phyloP scores from a whole-genome alignment of 2,329 filamentous ascomycete genomes.

The Zarea fungicola region DNA sequence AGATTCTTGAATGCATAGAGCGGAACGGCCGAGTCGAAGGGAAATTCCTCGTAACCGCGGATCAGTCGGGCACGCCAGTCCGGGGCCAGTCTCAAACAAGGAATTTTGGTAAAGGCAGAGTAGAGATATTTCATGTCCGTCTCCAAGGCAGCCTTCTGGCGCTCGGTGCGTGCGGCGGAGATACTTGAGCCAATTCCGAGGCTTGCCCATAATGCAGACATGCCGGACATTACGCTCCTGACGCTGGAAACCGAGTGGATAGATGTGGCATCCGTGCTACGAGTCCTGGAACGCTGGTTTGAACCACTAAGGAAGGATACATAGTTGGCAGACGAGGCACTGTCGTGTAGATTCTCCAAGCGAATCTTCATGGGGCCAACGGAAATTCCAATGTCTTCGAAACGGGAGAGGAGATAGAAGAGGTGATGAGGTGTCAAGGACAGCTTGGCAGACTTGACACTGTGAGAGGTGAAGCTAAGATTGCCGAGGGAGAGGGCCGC shows the following conservation, averaged over 20 bases:
- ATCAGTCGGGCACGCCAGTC: slow-evolving; percentile 90
- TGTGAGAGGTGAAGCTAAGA: slow-evolving; percentile 78
- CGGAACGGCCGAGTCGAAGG: slow-evolving; percentile 94
- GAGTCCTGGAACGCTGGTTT: slow-evolving; percentile 72
- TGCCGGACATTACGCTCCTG: slow-evolving; percentile 93
- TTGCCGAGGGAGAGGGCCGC: slow-evolving; percentile 82
- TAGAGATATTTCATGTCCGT: slow-evolving; percentile 93
- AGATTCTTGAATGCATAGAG: slow-evolving; percentile 97
- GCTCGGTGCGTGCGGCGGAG: slow-evolving; percentile 76
- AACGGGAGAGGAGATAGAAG: slow-evolving; percentile 91
- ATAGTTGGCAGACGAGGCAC: slow-evolving; percentile 82
- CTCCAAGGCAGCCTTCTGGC: slow-evolving; percentile 79
- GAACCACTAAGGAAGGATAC: slow-evolving; percentile 84
- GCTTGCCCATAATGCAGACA: slow-evolving; percentile 88
- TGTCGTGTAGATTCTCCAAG: slow-evolving; percentile 88
- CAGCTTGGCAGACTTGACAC: slow-evolving; percentile 82
- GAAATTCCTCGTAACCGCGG: slow-evolving; percentile 92
- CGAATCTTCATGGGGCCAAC: slow-evolving; percentile 96
- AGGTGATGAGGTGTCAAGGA: slow-evolving; percentile 93
- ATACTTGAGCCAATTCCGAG: slow-evolving; percentile 78
- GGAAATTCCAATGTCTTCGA: slow-evolving; percentile 84
- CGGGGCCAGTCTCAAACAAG: slow-evolving; percentile 81
- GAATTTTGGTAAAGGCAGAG: slow-evolving; percentile 97
- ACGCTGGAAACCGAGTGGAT: slow-evolving; percentile 96
- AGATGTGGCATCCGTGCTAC: slow-evolving; percentile 78